Evolutionary conservation across 306 rosid species (phyloP).

Genomic region (Quercus cerris): DNA sequence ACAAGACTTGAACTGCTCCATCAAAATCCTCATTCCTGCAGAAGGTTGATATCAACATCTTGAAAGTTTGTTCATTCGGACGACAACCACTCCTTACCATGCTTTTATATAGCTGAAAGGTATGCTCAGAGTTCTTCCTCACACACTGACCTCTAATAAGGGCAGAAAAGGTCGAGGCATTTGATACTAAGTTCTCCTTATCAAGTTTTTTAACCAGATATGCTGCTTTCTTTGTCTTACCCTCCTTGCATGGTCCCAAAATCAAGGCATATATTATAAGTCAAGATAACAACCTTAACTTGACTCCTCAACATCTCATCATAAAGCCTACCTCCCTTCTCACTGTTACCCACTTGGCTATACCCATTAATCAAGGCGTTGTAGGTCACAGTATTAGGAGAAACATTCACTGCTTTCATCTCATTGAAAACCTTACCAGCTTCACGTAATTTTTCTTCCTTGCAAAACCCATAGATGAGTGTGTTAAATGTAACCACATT

Average conservation of each 20-base stretch:
- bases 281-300: slow-evolving; percentile 67
- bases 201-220: slow-evolving; percentile 65
- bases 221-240: slow-evolving; percentile 82
- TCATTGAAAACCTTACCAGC: slow-evolving; percentile 59
- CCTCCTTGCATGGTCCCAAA: slow-evolving; percentile 80
- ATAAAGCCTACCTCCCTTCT: slow-evolving; percentile 53
- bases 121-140: slow-evolving; percentile 59
- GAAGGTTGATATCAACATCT: slow-evolving; percentile 51
- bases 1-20: slow-evolving; percentile 63
- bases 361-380: slow-evolving; percentile 71
- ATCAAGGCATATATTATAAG: slow-evolving; percentile 66
- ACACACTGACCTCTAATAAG: slow-evolving; percentile 66
- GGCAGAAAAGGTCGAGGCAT: slow-evolving; percentile 72
- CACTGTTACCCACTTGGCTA: slow-evolving; percentile 52
- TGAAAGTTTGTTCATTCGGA: slow-evolving; percentile 52
- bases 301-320: slow-evolving; percentile 68
- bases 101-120: slow-evolving; percentile 61
- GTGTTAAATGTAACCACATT: slow-evolving; percentile 67
- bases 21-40: slow-evolving; percentile 66
- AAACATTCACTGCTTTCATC: slow-evolving; percentile 63
- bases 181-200: slow-evolving; percentile 55
- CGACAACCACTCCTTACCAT: slow-evolving; percentile 67
- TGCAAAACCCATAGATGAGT: slow-evolving; percentile 68
- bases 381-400: slow-evolving; percentile 64
- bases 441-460: slow-evolving; percentile 60